Percentiles rank a stretch among this genome's conserved stretches.
phyloP scores from a whole-genome alignment of 2,329 filamentous ascomycete genomes.

The Mariannaea sp. region DNA sequence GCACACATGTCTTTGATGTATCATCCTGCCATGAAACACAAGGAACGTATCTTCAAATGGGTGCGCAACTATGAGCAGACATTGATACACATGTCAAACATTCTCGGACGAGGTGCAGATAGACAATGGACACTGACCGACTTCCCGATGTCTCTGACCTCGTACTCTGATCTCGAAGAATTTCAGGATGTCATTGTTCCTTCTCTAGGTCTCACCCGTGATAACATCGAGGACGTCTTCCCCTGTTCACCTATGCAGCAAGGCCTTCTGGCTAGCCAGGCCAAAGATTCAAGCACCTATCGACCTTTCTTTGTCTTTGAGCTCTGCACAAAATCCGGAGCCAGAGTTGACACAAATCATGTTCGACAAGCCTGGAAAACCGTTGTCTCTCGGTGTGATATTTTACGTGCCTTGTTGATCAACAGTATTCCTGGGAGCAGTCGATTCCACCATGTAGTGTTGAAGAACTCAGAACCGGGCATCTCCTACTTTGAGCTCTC shows the following conservation, averaged over 20 bases:
- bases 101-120: neutral
- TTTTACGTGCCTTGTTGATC: neutral
- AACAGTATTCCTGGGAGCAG: neutral
- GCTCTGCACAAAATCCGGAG: neutral
- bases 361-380: neutral
- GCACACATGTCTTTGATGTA: neutral
- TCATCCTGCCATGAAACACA: neutral
- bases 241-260: slow-evolving; percentile 16
- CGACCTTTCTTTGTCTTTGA: neutral
- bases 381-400: neutral
- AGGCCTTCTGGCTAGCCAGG: slow-evolving; percentile 15
- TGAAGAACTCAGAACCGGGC: neutral
- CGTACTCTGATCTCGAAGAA: slow-evolving; percentile 7
- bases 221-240: slow-evolving; percentile 13
- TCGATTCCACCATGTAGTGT: neutral
- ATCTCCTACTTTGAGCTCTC: neutral
- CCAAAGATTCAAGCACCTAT: neutral
- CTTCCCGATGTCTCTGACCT: slow-evolving; percentile 32
- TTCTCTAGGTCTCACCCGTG: neutral
- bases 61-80: neutral
- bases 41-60: neutral
- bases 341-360: neutral
- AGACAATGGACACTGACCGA: slow-evolving; percentile 32
- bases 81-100: neutral
- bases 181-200: neutral